Conservation (phyloP, 1,284 basidiomycete genomes). For the Cryptococcus sp. region DNA sequence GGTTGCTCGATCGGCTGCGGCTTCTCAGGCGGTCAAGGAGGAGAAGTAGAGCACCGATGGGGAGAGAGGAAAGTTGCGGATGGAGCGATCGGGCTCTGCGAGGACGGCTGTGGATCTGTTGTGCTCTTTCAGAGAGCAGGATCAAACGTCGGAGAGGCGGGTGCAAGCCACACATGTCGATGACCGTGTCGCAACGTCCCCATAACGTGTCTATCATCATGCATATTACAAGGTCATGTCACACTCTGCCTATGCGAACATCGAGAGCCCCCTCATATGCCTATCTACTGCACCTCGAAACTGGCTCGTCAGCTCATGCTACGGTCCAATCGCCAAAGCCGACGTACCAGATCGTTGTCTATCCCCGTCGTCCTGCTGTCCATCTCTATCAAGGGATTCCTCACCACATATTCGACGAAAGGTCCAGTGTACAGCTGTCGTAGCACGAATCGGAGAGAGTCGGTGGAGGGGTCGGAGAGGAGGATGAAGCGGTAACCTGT, state of each 20-base stretch:
- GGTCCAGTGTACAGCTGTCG: slow-evolving; percentile 88
- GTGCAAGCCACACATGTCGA: background rate
- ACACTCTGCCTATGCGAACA: no score
- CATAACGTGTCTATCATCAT: background rate
- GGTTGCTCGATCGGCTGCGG: slow-evolving; percentile 2
- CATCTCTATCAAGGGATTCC: slow-evolving; percentile 80
- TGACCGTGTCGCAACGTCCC: background rate
- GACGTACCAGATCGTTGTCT: slow-evolving; percentile 64
- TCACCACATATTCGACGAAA: slow-evolving; percentile 86
- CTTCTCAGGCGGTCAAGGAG: background rate
- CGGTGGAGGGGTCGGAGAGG: slow-evolving; percentile 76
- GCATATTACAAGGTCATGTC: background rate
- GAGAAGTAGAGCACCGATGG: background rate
- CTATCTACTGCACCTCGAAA: slow-evolving; percentile 77
- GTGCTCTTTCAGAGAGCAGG: no score
- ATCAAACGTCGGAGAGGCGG: no score
- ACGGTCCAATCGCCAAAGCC: background rate
- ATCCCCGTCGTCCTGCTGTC: slow-evolving; percentile 74
- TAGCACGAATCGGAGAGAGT: slow-evolving; percentile 75
- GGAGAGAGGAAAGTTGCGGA: no score
- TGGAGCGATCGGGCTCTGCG: no score
- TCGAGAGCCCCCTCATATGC: slow-evolving; percentile 52
- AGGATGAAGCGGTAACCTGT: slow-evolving; percentile 95
- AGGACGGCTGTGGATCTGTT: background rate
- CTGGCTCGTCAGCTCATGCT: slow-evolving; percentile 44